Conservation (phyloP, 768 basidiomycete species). For the Coprinopsis cinerea region DNA sequence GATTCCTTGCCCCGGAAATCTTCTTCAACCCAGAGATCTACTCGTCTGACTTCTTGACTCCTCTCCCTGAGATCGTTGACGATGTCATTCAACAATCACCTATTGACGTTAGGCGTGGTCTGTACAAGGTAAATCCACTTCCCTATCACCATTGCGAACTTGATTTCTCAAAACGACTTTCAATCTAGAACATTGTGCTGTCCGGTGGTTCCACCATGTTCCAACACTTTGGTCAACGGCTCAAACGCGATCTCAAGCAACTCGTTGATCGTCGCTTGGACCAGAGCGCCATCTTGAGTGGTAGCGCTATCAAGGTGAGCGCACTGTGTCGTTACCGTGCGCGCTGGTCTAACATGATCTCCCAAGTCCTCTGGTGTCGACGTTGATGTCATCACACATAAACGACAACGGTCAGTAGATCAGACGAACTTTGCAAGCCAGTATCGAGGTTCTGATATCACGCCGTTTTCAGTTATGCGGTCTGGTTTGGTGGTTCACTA, state of each 20-base stretch:
- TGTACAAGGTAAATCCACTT: constrained; percentile 76
- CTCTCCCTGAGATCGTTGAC: constrained; percentile 93
- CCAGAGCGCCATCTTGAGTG: constrained; percentile 65
- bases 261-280: constrained; percentile 89
- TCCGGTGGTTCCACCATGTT: constrained; percentile 99
- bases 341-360: neutral
- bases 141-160: neutral
- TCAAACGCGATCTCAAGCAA: constrained; percentile 93
- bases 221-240: constrained; percentile 94
- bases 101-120: constrained; percentile 92
- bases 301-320: constrained; percentile 75
- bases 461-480: constrained; percentile 60
- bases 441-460: constrained; percentile 8
- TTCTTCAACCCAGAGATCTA: constrained; percentile 99
- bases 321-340: too few species aligned
- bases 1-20: constrained; percentile 98
- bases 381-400: constrained; percentile 97
- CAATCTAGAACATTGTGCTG: constrained; percentile 98
- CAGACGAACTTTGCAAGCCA: neutral
- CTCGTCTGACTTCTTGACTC: constrained; percentile 95
- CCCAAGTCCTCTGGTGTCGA: constrained; percentile 94
- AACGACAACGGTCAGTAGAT: constrained; percentile 74
- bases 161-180: too few species aligned
- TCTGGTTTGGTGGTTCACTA: constrained; percentile 97
- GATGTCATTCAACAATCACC: constrained; percentile 93